A percentile compares a stretch with the other conserved stretches of the same genome.
Evolutionary conservation across 2,329 filamentous ascomycete species (phyloP).

Genomic region (Pseudomassariella vexata): DNA sequence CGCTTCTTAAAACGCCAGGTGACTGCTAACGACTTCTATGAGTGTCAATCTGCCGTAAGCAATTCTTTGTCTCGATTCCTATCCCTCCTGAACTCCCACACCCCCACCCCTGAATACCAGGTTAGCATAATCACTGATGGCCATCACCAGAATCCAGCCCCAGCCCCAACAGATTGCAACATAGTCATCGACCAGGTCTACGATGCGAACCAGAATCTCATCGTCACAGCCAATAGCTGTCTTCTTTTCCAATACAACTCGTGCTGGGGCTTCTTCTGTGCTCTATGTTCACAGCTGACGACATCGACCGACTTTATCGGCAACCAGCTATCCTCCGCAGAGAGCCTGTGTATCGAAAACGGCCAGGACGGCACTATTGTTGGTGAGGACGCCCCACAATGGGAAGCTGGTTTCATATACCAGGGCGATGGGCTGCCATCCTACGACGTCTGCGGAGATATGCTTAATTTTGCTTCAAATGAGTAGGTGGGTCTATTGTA

Average conservation of each 20-base stretch:
- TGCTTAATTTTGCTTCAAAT: no score
- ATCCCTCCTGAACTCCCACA: no score
- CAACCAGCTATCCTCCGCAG: slow-evolving; percentile 24
- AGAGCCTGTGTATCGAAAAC: slow-evolving; percentile 26
- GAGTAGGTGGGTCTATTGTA: no score
- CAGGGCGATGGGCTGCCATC: slow-evolving; percentile 20
- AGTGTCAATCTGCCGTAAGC: no score
- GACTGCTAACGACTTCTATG: no score
- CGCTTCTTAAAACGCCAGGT: no score
- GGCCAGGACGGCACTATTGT: slow-evolving; percentile 27
- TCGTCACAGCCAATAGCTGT: slow-evolving; percentile 24
- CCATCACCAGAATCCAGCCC: slow-evolving; percentile 23
- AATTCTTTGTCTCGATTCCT: no score
- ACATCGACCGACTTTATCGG: slow-evolving; percentile 29
- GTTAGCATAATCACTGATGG: no score
- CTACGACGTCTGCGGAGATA: slow-evolving; percentile 27
- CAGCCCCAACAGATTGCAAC: slow-evolving; percentile 24
- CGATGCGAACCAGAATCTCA: slow-evolving; percentile 19
- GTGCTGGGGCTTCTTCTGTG: slow-evolving; percentile 33
- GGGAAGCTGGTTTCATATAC: slow-evolving; percentile 28
- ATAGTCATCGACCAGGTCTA: slow-evolving; percentile 23
- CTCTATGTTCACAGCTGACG: slow-evolving; percentile 24
- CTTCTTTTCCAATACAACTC: slow-evolving; percentile 25
- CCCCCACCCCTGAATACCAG: no score
- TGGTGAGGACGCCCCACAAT: slow-evolving; percentile 26